Evolutionary conservation across 139 green algal genomes (phyloP).

Genomic region (Closterium sp.): DNA sequence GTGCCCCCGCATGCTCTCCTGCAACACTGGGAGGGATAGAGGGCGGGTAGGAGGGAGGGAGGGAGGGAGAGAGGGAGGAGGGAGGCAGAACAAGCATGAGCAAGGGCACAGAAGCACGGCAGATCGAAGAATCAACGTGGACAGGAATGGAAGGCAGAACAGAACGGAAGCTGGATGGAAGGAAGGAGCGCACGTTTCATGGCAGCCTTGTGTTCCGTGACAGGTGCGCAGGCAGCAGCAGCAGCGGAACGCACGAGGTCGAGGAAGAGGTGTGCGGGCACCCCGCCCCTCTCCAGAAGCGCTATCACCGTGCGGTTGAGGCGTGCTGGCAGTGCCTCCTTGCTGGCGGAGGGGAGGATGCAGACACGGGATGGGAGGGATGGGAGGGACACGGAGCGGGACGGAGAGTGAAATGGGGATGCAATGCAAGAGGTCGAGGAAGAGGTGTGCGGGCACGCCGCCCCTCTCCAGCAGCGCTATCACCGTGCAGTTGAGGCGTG

Average conservation of each 20-base stretch:
- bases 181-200: background rate
- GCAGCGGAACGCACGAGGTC: background rate
- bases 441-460: background rate
- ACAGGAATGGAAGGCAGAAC: background rate
- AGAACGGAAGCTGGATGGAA: background rate
- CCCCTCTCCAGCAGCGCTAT: background rate
- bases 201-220: background rate
- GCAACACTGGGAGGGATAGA: background rate
- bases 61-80: background rate
- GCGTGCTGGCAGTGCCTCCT: background rate
- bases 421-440: background rate
- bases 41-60: background rate
- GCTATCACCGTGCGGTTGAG: conserved; percentile 1
- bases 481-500: background rate
- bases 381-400: too few species aligned
- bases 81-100: background rate
- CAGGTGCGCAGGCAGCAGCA: background rate
- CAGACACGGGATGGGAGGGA: too few species aligned
- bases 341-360: background rate
- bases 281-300: background rate
- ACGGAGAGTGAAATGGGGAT: too few species aligned
- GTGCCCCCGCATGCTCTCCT: background rate
- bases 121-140: background rate
- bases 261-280: background rate
- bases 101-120: background rate